These are phyloP conservation scores for Antitrichia curtipendula DNA, from an alignment of 225 moss, liverwort and hornwort genomes.

Conservation along the genomic window DNA sequence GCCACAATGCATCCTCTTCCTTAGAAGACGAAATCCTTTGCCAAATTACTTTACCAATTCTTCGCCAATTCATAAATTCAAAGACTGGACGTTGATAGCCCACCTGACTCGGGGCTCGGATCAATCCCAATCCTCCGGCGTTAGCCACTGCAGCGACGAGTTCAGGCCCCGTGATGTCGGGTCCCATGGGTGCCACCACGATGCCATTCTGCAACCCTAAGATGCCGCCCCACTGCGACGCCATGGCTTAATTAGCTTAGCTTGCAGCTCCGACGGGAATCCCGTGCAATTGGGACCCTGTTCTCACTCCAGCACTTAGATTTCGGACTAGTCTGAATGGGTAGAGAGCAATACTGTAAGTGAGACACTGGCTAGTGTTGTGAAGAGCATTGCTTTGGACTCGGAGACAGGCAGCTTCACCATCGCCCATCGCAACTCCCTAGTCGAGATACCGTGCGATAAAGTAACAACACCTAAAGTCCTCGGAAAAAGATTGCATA, in stretches of 20 bases:
- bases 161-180: constrained; percentile 62
- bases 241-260: neutral
- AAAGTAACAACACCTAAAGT: too few relatives aligned
- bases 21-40: neutral
- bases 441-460: neutral
- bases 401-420: neutral
- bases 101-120: constrained; percentile 53
- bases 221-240: constrained; percentile 24
- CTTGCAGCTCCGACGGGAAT: neutral
- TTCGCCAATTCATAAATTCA: neutral
- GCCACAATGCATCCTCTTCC: neutral
- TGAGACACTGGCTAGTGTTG: neutral
- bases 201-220: constrained; percentile 48
- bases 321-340: too few relatives aligned
- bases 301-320: neutral
- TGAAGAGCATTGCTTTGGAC: neutral
- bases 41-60: neutral
- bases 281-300: neutral
- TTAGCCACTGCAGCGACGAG: constrained; percentile 76
- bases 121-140: constrained; percentile 62
- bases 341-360: neutral
- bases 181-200: constrained; percentile 61
- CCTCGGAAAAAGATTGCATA: neutral
- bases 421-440: neutral
- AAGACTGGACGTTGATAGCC: neutral